Base-by-base conservation (phyloP, 1,284 basidiomycete species). In the Papiliotrema flavescens region DNA sequence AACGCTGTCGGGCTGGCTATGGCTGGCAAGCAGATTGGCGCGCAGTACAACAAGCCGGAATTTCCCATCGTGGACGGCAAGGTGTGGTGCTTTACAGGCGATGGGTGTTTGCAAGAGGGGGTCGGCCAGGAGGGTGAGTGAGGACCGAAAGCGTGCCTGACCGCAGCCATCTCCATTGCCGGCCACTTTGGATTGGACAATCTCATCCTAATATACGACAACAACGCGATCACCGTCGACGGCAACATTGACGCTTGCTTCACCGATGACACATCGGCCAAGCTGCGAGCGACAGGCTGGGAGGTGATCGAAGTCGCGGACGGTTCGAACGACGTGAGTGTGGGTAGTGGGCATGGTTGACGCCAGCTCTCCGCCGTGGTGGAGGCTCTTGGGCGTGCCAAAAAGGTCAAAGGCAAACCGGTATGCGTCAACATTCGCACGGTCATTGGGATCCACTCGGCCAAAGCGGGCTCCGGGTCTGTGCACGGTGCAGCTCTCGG, bases 51-150 rank as follows among this genome's bases (percentile, higher is more conserved):
- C 65, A 68, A 65, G 55, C 62, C 65, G 5, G 71, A 55, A 9
- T 66, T 59, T 55, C 62, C 63, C 0, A 49, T 75, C n/a, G 59
- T 69, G 20, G 63, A 65, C 39, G 61, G 63, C 39, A 74, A 67
- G 57, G 64, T 70, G 46, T 74, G 69, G 71, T 72, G 70, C 58
- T 71, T 76, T 58, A 75, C 71, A 14, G 75, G 75, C 23, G 75
- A 76, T 51, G 75, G 75, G 4, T 77, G 74, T 61, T 53, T 77
- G 11, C 74, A 75, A 51, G 75, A 76, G 53, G 75, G 75, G 58
- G 68, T 75, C 23, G 73, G 74, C 15, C 68, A 71, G 53, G 72
- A 75, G 49, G 66, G 67, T 67, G 57, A 60, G 70, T 60, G 1
- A 42, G 24, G 14, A 13, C n/a, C 37, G 9, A 20, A 5, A 8